Base-by-base conservation (phyloP, 106 monocot species). In the Alisma plantagoaquatica region DNA sequence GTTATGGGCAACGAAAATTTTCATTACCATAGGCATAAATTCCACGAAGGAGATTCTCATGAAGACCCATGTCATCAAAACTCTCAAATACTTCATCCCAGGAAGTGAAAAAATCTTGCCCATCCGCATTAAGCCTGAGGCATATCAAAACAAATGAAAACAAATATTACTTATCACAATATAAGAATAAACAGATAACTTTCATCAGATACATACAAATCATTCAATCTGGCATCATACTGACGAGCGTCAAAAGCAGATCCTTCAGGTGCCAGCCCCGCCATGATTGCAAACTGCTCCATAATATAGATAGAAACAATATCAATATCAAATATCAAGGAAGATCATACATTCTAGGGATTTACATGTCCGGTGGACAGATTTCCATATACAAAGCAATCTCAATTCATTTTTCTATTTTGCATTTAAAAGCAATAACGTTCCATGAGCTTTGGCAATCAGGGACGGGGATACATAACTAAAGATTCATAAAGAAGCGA, bases 91-190 rank as follows among this genome's bases (percentile, higher is more conserved):
- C 65, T 54, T 65, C 65, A 31, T 65, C 65, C 27, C 45, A 65
- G 10, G 65, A 65, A 5, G 53, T 65, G 15, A 65, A 65, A 35
- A 65, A 65, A 54, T 65, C 65, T 51, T 65, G 65, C 8, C 65
- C 65, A 10, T 65, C 65, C 29, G 53, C 54, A 0, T 38, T 43
- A 21, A 65, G 65, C 28, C 65, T 65, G 44, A n/a, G n/a, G n/a
- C n/a, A n/a, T 46, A 33, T 29, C 17, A 21, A 17, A 1, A 2
- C 45, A 22, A 10, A 23, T 29, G 20, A 5, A 46, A 50, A 56
- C 4, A 31, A 31, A 27, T 47, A 61, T 6, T 29, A 46, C 28
- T 27, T 10, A 43, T 4, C 0, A 43, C 19, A 45, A 41, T 6
- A n/a, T 18, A 54, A 29, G 33, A 56, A 56, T 2, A 44, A 12